phyloP scores from a whole-genome alignment of 192 early-diverging fungal species.

The Linnemannia hyalina region DNA sequence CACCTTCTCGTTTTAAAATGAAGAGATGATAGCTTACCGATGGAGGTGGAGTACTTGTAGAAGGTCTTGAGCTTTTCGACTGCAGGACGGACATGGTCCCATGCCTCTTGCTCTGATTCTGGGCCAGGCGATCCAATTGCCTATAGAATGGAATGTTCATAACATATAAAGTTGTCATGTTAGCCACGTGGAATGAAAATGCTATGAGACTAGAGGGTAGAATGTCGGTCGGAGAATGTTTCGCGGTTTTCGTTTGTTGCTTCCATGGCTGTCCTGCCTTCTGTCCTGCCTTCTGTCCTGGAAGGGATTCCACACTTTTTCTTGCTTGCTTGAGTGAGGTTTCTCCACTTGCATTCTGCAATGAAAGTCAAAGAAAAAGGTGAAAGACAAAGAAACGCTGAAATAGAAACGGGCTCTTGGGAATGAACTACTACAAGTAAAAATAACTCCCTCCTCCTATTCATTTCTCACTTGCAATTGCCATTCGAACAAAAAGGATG shows the following conservation, averaged over 20 bases:
- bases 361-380: not conserved
- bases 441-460: not conserved
- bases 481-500: not conserved
- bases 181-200: not conserved
- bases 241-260: not conserved
- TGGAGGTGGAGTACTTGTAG: constrained; percentile 82
- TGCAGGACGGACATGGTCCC: constrained; percentile 86
- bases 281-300: not conserved
- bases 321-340: constrained; percentile 4
- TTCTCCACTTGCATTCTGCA: not conserved
- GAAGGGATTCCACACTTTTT: not conserved
- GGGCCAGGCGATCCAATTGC: constrained; percentile 88
- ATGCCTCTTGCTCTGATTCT: constrained; percentile 91
- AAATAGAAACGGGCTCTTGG: constrained; percentile 10
- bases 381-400: not conserved
- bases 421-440: not conserved
- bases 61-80: constrained; percentile 83
- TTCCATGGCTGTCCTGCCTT: not conserved
- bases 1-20: too few species aligned
- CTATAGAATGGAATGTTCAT: constrained; percentile 28
- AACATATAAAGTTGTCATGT: constrained; percentile 38
- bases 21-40: constrained; percentile 68
- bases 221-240: not conserved
- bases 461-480: not conserved
- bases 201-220: not conserved